Percentiles rank a stretch among this genome's conserved stretches.
phyloP scores from a whole-genome alignment of 73 alveolate genomes.

The Paramecium sonneborni region DNA sequence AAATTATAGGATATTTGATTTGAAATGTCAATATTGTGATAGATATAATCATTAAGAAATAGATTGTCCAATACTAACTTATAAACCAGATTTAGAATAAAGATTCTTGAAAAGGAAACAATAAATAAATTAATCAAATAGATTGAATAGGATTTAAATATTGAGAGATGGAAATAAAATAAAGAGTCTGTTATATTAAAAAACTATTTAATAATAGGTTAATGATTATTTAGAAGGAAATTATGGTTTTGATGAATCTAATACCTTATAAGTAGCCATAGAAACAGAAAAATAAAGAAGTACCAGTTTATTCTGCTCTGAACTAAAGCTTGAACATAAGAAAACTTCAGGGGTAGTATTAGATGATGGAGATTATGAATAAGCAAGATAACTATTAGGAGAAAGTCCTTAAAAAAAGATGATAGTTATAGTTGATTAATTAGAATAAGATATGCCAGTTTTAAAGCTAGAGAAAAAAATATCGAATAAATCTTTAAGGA shows the following conservation, averaged over 20 bases:
- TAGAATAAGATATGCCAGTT: background rate
- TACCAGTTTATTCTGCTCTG: background rate
- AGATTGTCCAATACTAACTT: constrained; percentile 37
- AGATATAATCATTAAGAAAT: constrained; percentile 20
- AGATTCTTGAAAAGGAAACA: background rate
- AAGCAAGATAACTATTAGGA: background rate
- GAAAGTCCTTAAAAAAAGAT: background rate
- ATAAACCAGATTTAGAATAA: constrained; percentile 46
- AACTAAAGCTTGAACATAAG: background rate
- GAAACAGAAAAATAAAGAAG: background rate
- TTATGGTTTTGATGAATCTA: background rate
- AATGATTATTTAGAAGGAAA: background rate
- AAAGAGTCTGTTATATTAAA: background rate
- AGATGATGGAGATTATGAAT: background rate
- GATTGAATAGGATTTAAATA: background rate
- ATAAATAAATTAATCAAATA: background rate
- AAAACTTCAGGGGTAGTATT: background rate
- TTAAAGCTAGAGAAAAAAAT: background rate
- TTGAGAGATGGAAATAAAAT: background rate
- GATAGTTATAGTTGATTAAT: background rate
- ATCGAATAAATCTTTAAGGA: background rate
- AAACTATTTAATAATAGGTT: background rate
- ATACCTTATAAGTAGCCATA: background rate
- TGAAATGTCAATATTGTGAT: constrained; percentile 14
- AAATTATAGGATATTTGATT: background rate